Conservation (phyloP, 1,139 yeast species). For the Saccharomyces hybrid region DNA sequence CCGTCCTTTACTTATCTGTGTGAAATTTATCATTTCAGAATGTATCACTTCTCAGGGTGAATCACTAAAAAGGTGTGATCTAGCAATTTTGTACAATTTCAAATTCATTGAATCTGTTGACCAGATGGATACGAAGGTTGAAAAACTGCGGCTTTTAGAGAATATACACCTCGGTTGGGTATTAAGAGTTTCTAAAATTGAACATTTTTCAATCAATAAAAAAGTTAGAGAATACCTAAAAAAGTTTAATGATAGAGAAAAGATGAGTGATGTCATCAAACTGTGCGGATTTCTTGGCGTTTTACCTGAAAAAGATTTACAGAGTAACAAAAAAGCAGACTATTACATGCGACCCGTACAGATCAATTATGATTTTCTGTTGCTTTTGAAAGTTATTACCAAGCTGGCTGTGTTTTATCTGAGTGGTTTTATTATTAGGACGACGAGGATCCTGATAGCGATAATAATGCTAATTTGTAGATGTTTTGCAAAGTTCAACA, state of each 20-base stretch:
- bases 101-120: conserved; percentile 11
- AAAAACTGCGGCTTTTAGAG: background rate
- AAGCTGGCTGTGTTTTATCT: conserved; percentile 15
- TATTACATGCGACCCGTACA: conserved; percentile 12
- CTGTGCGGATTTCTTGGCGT: conserved; percentile 45
- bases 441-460: conserved; percentile 17
- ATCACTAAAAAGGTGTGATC: conserved; percentile 5
- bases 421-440: conserved; percentile 13
- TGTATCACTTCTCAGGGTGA: background rate
- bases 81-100: conserved; percentile 18
- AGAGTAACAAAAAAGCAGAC: background rate
- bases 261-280: conserved; percentile 54
- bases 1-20: conserved; percentile 39
- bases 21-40: conserved; percentile 49
- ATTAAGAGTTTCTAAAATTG: background rate
- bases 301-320: background rate
- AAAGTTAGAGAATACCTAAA: conserved; percentile 11
- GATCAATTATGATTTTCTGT: conserved; percentile 16
- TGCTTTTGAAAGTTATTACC: conserved; percentile 21
- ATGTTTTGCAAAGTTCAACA: conserved; percentile 20
- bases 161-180: background rate
- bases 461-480: conserved; percentile 14
- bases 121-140: background rate
- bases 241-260: conserved; percentile 22
- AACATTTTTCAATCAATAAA: conserved; percentile 10